Base-by-base conservation (phyloP, 345 rosid genomes). In the Dimocarpus longan region DNA sequence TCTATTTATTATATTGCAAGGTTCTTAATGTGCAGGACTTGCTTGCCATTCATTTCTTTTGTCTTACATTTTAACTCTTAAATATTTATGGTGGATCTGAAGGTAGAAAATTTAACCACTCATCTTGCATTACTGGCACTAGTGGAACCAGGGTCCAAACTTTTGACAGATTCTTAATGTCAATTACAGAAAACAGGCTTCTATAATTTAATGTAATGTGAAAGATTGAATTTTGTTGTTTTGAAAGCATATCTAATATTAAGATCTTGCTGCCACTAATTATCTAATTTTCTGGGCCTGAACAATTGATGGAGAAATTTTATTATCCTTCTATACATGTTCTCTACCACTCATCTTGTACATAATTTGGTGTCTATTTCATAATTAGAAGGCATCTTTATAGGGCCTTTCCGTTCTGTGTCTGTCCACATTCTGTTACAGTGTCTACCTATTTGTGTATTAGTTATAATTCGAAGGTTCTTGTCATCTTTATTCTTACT, bases 401-500 rank as follows among this genome's bases (percentile, higher is more conserved):
- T 28, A 32, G 66, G 57, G 52, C 43, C 40, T 42, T 44, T 42
- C 57, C 43, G 19, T 44, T 39, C 39, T 43, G 16, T 60, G 39
- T 13, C 54, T 40, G 43, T 60, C 10, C 68, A 16, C 13, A 13
- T 46, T 15, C 74, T 50, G 63, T 71, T 37, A 44, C 50, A 19
- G 11, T 56, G 48, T 10, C 22, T 28, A 50, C 74, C 18, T 37
- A 63, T 56, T 57, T 22, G 0, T 72, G n/a, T 19, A 37, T 19
- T 59, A 19, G 46, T 32, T 74, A 62, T 63, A 43, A 57, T 39
- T 40, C 37, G 66, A 42, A 78, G 68, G n/a, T 56, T 66, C 48
- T 82, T 19, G 19, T 63, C 18, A 44, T 76, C 52, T 79, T 24
- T 70, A 50, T 57, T 70, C 54, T 68, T 75, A 77, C 32, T 78